Conservation (phyloP, 176 grass and related monocot species). For the Poa pratensis region DNA sequence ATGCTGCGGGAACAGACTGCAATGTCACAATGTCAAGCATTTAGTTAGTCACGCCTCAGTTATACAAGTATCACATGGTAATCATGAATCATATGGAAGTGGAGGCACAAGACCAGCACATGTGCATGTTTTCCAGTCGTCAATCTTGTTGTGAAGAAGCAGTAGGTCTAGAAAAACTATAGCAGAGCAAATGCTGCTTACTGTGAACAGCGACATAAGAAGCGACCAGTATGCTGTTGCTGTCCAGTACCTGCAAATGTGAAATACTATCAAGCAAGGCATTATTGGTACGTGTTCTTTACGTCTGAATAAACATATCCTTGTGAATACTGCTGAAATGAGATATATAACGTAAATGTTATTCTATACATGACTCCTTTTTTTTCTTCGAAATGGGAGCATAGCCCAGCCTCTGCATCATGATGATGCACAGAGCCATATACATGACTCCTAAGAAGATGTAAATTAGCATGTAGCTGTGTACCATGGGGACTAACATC, state of each 20-base stretch:
- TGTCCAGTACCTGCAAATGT: conserved; percentile 62
- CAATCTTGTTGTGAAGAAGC: neutral
- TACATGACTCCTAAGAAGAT: too few relatives aligned
- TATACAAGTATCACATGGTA: neutral
- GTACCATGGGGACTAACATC: neutral
- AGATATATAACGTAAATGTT: conserved; percentile 1
- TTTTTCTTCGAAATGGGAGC: too few relatives aligned
- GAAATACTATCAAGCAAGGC: conserved; percentile 30
- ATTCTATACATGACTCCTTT: neutral
- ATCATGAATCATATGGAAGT: neutral
- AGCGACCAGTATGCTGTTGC: conserved; percentile 81
- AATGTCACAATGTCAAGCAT: conserved; percentile 14
- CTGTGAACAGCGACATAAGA: conserved; percentile 85
- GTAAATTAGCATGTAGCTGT: too few relatives aligned
- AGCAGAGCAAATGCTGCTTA: conserved; percentile 47
- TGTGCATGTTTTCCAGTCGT: neutral
- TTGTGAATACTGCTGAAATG: neutral
- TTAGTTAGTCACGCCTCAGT: conserved; percentile 15
- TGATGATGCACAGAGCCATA: too few relatives aligned
- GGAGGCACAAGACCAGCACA: conserved; percentile 8
- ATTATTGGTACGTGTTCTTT: neutral
- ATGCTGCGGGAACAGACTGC: conserved; percentile 88
- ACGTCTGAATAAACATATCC: neutral
- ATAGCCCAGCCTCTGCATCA: too few relatives aligned
- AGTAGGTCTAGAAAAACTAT: conserved; percentile 6